These are phyloP conservation scores for Conoideocrella luteorostrata DNA, from an alignment of 2,329 filamentous ascomycete genomes.

Conservation along the genomic window DNA sequence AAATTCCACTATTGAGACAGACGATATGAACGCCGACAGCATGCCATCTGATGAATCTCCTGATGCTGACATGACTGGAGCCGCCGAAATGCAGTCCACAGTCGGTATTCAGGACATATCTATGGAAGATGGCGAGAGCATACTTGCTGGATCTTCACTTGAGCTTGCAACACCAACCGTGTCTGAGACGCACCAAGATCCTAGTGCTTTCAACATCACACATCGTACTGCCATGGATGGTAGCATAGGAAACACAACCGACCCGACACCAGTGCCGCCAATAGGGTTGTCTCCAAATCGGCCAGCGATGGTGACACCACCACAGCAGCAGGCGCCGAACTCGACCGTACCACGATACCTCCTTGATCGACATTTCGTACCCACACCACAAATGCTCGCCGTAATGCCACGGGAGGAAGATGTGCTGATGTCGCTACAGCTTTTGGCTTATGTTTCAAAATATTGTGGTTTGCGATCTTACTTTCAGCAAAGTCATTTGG, in stretches of 20 bases:
- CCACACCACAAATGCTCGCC: constrained; percentile 69
- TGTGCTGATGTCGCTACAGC: constrained; percentile 93
- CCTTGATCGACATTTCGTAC: constrained; percentile 63
- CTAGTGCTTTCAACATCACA: constrained; percentile 89
- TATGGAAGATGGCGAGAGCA: constrained; percentile 73
- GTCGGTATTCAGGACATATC: constrained; percentile 79
- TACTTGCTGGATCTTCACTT: constrained; percentile 69
- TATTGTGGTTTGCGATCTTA: constrained; percentile 95
- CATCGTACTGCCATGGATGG: constrained; percentile 80
- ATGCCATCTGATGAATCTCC: constrained; percentile 71
- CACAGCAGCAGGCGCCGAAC: constrained; percentile 65
- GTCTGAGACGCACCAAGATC: constrained; percentile 72
- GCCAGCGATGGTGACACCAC: constrained; percentile 61
- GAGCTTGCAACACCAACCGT: constrained; percentile 71
- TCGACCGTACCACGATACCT: constrained; percentile 74
- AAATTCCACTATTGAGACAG: constrained; percentile 79
- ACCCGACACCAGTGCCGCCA: constrained; percentile 57
- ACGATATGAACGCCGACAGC: constrained; percentile 81
- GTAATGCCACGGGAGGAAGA: constrained; percentile 96
- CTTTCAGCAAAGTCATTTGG: constrained; percentile 90
- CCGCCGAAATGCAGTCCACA: constrained; percentile 70
- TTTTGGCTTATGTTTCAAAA: constrained; percentile 95
- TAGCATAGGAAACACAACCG: constrained; percentile 69
- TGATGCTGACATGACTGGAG: constrained; percentile 72
- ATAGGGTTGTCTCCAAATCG: constrained; percentile 70